Evolutionary conservation across 2,329 filamentous ascomycete genomes (phyloP).

Genomic region (Chaetothyriales sp.): DNA sequence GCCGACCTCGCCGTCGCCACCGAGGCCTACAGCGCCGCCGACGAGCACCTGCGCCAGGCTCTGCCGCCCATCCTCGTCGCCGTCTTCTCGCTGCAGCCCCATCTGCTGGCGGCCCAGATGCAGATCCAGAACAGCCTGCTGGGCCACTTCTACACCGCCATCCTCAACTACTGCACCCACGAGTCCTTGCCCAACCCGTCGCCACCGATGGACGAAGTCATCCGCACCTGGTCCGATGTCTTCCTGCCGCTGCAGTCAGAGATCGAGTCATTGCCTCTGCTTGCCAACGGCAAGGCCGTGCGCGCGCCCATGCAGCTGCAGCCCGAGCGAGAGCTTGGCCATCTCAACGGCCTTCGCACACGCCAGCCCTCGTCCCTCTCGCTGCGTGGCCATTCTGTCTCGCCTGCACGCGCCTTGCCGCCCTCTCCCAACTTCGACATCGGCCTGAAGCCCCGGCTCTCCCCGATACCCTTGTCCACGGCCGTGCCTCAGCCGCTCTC

Average conservation of each 20-base stretch:
- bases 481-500: slow-evolving; percentile 17
- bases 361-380: slow-evolving; percentile 26
- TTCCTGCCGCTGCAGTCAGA: slow-evolving; percentile 53
- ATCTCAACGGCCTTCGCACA: slow-evolving; percentile 27
- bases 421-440: slow-evolving; percentile 22
- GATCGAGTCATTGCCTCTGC: slow-evolving; percentile 49
- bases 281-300: slow-evolving; percentile 55
- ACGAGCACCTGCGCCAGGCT: slow-evolving; percentile 57
- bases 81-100: slow-evolving; percentile 60
- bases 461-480: slow-evolving; percentile 20
- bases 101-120: slow-evolving; percentile 56
- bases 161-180: slow-evolving; percentile 60
- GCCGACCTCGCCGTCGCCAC: slow-evolving; percentile 51
- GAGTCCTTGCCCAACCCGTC: slow-evolving; percentile 57
- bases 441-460: slow-evolving; percentile 21
- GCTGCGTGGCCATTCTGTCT: slow-evolving; percentile 20
- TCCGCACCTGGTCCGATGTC: slow-evolving; percentile 50
- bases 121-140: slow-evolving; percentile 66
- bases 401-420: slow-evolving; percentile 19
- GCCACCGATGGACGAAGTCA: slow-evolving; percentile 57
- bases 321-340: slow-evolving; percentile 34
- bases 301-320: slow-evolving; percentile 40
- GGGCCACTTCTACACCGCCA: slow-evolving; percentile 61
- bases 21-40: slow-evolving; percentile 60
- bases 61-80: slow-evolving; percentile 60